These are phyloP conservation scores for Effrenium voratum DNA, from an alignment of 73 alveolate species.

Conservation along the genomic window DNA sequence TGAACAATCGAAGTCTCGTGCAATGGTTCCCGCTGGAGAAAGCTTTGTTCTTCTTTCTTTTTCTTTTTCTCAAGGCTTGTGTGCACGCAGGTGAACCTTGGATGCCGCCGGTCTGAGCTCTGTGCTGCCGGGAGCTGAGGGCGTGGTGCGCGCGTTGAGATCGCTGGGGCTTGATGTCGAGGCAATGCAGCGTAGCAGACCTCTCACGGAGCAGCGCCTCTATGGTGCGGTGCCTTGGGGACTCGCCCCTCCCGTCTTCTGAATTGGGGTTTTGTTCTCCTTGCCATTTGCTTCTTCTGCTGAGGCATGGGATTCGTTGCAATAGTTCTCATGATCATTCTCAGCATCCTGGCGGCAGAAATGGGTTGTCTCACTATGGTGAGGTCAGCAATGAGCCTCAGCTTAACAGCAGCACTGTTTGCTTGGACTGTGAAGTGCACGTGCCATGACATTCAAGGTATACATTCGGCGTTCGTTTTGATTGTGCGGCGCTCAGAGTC, in stretches of 20 bases:
- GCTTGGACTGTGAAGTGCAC: neutral
- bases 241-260: no score
- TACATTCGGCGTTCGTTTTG: slow-evolving; percentile 76
- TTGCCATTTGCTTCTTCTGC: no score
- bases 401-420: neutral
- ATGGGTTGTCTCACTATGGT: neutral
- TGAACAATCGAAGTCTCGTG: no score
- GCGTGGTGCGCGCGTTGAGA: no score
- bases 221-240: slow-evolving; percentile 41
- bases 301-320: slow-evolving; percentile 90
- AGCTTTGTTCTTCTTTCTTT: no score
- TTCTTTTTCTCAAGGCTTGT: no score
- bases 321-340: slow-evolving; percentile 85
- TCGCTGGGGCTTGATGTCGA: no score
- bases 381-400: neutral
- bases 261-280: neutral
- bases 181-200: slow-evolving; percentile 91
- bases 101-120: no score
- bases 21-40: no score
- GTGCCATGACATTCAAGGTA: neutral
- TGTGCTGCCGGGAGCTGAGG: no score
- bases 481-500: slow-evolving; percentile 24
- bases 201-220: slow-evolving; percentile 65
- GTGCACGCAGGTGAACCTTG: no score
- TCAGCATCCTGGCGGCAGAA: slow-evolving; percentile 44